Conservation (phyloP, 2,329 filamentous ascomycete species). For the Blastomyces gilchristii region DNA sequence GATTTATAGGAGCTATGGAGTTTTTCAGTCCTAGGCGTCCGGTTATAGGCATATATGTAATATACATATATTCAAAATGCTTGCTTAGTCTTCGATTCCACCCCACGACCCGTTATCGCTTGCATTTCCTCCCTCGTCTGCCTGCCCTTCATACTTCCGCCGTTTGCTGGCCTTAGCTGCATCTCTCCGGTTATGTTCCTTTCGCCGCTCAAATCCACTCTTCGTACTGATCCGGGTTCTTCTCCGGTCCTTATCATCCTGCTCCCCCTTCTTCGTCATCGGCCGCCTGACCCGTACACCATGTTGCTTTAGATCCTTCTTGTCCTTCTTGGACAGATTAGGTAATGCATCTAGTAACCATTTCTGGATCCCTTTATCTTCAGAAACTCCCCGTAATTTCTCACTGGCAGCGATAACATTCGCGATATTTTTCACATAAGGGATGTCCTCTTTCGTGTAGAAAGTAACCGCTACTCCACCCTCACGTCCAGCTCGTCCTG, state of each 20-base stretch:
- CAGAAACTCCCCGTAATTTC: conserved; percentile 48
- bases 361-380: conserved; percentile 55
- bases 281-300: conserved; percentile 64
- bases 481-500: conserved; percentile 74
- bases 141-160: conserved; percentile 21
- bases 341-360: conserved; percentile 87
- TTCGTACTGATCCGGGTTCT: conserved; percentile 61
- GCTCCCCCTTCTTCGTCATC: conserved; percentile 29
- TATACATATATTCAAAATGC: background rate
- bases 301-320: conserved; percentile 67
- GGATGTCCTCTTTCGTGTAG: conserved; percentile 91
- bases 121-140: conserved; percentile 14
- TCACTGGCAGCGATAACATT: conserved; percentile 84
- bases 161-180: conserved; percentile 34
- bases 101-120: conserved; percentile 29
- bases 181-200: conserved; percentile 39
- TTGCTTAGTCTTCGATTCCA: conserved; percentile 30
- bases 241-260: conserved; percentile 33
- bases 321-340: conserved; percentile 69
- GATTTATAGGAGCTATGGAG: background rate
- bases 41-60: conserved; percentile 3
- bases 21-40: conserved; percentile 7
- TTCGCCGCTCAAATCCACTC: conserved; percentile 39
- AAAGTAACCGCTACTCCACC: conserved; percentile 87
- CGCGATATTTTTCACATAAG: conserved; percentile 78